Base-by-base conservation (phyloP, 305 asterid species). In the Andrographis paniculata region DNA sequence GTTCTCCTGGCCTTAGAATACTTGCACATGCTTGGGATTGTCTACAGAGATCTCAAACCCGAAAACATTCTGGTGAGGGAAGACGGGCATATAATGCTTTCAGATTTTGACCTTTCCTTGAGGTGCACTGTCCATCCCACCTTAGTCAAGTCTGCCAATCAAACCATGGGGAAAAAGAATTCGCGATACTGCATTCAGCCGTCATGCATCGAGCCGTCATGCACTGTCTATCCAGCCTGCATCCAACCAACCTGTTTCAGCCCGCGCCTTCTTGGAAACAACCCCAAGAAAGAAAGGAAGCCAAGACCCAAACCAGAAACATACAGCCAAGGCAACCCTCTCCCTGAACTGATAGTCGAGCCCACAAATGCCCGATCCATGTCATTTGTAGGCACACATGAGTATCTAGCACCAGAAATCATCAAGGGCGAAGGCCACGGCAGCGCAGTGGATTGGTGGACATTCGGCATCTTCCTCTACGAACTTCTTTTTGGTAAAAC, bases 391-490 rank as follows among this genome's bases (percentile, higher is more conserved):
- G 76, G 79, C 20, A 73, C 79, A 9, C 76, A 73, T 10, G 76
- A 73, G 12, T 73, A 73, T 12, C 58, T 73, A 13, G 80, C 80
- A 20, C n/a, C n/a, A n/a, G n/a, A n/a, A n/a, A n/a, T n/a, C n/a
- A n/a, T n/a, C n/a, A n/a, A n/a, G n/a, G 76, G 76, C 2, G 76
- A 69, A 60, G 76, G 80, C 14, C 80, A 73, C 30, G 76, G 80
- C 10, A 74, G 77, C 17, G 74, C 80, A 1, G 80, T 74, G 36
- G 80, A 74, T 42, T 74, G 80, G 80, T 74, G 80, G 80, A 66
- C 71, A 4, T 69, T 74, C 5, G 77, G 80, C 44, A 58, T 69
- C 19, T 66, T 74, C 27, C 45, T 74, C 1, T 74, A 74, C 11
- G 74, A 74, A 63, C 61, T 74, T 9, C 36, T 74, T 53, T 74